Evolutionary conservation across 2,329 filamentous ascomycete species (phyloP), one percentile per base, ranked within the genome.

Genomic region (Allantophomopsis cytisporea): DNA sequence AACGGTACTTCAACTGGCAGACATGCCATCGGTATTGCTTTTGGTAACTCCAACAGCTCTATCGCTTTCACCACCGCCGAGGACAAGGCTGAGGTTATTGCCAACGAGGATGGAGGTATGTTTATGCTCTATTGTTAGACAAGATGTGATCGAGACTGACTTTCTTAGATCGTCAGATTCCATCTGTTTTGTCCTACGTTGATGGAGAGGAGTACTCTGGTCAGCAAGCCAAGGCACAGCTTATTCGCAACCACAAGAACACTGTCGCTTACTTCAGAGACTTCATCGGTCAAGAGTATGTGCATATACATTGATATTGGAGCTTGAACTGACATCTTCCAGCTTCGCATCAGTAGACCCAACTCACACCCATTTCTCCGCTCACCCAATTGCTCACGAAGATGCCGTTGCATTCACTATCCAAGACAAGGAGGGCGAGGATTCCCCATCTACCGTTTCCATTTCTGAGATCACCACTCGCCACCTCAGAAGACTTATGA

Each of bases 21-120:
- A 53, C 68, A 71, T 54, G 85, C 82, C 59, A 96, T 98, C 64
- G 91, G 91, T 60, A 87, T 98, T 59, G 83, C 88, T 50, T 95
- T 96, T 70, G 91, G 91, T 65, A 98, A 96, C 70, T 88, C 87
- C 45, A 94, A 94, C 78, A 93, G 86, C 68, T 95, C 87, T 44
- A 95, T 98, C 65, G 89, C 89, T 53, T 87, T 80, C 60, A 94
- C 88, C 59, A 93, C 87, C 36, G 75, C 80, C 45, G 89, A 96
- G 56, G 89, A 93, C 63, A 94, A 93, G 70, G 81, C 87, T 48
- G 86, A 95, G 61, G 89, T 98, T 47, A 96, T 98, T 65, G 91
- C 91, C 57, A 96, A 98, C 66, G 91, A 96, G 68, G 91, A 96
- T 58, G 91, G 91, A 71, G 85, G 85, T 87, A 60, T 56, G 76